These are phyloP conservation scores for Boletus patriciae DNA, from an alignment of 768 basidiomycete species.

Conservation along the genomic window DNA sequence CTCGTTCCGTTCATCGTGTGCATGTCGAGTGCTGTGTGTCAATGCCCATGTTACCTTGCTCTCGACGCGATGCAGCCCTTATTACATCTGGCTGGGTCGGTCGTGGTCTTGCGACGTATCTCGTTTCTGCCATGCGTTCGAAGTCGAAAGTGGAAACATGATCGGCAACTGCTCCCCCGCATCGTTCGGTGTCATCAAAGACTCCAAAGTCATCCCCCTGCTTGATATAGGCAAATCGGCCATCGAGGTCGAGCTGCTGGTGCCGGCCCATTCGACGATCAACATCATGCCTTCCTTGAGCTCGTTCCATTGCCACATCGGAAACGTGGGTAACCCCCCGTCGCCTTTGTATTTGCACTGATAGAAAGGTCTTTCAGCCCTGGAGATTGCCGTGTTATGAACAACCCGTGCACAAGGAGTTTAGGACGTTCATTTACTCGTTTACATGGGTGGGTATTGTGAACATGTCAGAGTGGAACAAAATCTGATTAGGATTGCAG, in stretches of 20 bases:
- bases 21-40: slow-evolving; percentile 43
- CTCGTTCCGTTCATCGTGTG: slow-evolving; percentile 64
- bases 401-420: slow-evolving; percentile 65
- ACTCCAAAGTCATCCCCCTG: slow-evolving; percentile 38
- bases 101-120: slow-evolving; percentile 61
- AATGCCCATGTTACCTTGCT: background rate
- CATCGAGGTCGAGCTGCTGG: slow-evolving; percentile 23
- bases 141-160: too few relatives aligned
- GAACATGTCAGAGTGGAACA: too few relatives aligned
- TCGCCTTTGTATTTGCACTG: background rate
- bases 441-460: too few relatives aligned
- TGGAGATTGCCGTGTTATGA: slow-evolving; percentile 75
- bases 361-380: slow-evolving; percentile 31
- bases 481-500: too few relatives aligned
- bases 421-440: slow-evolving; percentile 61
- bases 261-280: slow-evolving; percentile 37
- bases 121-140: too few relatives aligned
- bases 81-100: slow-evolving; percentile 77
- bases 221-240: slow-evolving; percentile 44
- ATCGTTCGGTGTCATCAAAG: slow-evolving; percentile 35
- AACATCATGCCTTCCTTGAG: slow-evolving; percentile 55
- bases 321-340: slow-evolving; percentile 36
- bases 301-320: slow-evolving; percentile 62
- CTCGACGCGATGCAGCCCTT: slow-evolving; percentile 41
- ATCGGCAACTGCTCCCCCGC: slow-evolving; percentile 50